Percentiles rank a stretch among this genome's conserved stretches.
Conservation (phyloP, 176 grass and related monocot species). For the Zizania latifolia region DNA sequence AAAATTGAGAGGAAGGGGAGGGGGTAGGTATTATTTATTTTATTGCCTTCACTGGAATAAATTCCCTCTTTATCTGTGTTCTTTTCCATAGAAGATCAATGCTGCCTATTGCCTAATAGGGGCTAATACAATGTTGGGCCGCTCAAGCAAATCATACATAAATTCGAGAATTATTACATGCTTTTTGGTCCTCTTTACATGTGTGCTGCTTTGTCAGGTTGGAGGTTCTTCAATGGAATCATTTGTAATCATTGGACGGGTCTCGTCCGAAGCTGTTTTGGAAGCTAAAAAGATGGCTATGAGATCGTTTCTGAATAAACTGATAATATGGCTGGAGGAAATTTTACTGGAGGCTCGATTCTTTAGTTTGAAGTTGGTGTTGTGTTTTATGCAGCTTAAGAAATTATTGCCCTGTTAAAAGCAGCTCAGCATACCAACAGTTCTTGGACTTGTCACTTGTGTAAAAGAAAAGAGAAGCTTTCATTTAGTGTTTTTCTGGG, state of each 20-base stretch:
- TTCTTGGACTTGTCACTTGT: constrained; percentile 6
- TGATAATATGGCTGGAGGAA: constrained; percentile 59
- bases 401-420: constrained; percentile 35
- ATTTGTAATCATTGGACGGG: constrained; percentile 65
- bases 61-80: not conserved
- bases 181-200: constrained; percentile 13
- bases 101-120: not conserved
- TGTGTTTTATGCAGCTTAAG: constrained; percentile 42
- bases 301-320: constrained; percentile 27
- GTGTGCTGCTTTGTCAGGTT: constrained; percentile 40
- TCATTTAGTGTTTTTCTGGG: not conserved
- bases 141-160: not conserved
- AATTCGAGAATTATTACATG: not conserved
- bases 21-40: not conserved
- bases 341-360: constrained; percentile 53
- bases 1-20: not conserved
- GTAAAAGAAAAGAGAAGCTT: not conserved
- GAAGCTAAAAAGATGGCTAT: constrained; percentile 52
- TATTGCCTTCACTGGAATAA: not conserved
- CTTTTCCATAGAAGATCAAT: not conserved
- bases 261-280: constrained; percentile 69
- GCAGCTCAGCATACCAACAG: not conserved
- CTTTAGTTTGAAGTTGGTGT: constrained; percentile 42
- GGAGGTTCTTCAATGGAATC: constrained; percentile 57
- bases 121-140: not conserved